Base-by-base conservation (phyloP, 495 filamentous ascomycete species). In the Xylaria cubensis region DNA sequence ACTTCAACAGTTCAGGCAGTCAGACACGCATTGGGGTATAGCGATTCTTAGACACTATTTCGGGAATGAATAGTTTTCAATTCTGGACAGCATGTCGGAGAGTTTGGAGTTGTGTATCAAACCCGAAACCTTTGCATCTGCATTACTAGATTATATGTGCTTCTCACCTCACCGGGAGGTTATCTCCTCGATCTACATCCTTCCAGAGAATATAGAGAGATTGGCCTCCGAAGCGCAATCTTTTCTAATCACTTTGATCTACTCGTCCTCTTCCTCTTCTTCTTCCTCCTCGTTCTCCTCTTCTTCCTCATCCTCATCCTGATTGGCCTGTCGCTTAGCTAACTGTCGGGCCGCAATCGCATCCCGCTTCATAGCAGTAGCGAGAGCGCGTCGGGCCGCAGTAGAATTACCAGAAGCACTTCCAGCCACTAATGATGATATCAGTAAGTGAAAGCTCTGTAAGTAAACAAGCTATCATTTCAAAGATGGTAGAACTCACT, bases 351-450 rank as follows among this genome's bases (percentile, higher is more conserved):
- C 12, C 42, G 64, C 67, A n/a, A 61, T 32, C 2, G 46, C 67
- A 48, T 59, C 71, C 50, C 72, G 72, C 68, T 66, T 75, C 55
- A 71, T 73, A 32, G 75, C 71, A 29, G 55, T 48, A 34, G 73
- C 75, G 29, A 74, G 68, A 13, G 62, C 70, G 21, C 76, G 76
- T 55, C 76, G 72, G 41, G 70, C 65, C 13, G 39, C 62, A 65
- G 71, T 36, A 26, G 74, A 68, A 12, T 58, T 74, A 39, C 72
- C 32, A 42, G 71, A 73, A 21, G 70, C 41, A 9, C 21, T 41
- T 62, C 55, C 55, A 21, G 67, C 68, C 64, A 78, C 74, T 78
- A 13, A 24, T n/a, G 42, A 58, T 70, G 26, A 51, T 67, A 62
- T 73, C 8, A 73, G 72, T 39, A 15, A 62, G 64, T 13, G 5